Conservation (phyloP, 2,329 filamentous ascomycete species). For the Cadophora sp. region DNA sequence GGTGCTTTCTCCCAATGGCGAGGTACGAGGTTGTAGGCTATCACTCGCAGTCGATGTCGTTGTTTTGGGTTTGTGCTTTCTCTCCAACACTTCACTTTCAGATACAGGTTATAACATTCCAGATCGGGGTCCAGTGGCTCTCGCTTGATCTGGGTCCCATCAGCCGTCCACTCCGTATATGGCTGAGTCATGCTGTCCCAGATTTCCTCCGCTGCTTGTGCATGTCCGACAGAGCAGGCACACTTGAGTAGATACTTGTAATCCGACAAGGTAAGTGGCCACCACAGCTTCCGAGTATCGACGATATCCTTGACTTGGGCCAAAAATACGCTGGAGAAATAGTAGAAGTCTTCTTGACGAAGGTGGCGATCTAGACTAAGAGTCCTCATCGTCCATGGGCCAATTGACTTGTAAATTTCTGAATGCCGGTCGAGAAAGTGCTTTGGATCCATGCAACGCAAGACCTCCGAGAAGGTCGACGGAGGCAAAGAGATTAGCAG, state of each 20-base stretch:
- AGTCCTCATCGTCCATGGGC: conserved; percentile 51
- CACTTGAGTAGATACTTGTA: conserved; percentile 60
- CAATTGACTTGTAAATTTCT: conserved; percentile 54
- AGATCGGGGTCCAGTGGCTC: conserved; percentile 48
- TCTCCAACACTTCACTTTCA: conserved; percentile 57
- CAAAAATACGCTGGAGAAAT: conserved; percentile 36
- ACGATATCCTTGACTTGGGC: conserved; percentile 44
- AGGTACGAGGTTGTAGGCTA: conserved; percentile 37
- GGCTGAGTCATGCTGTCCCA: conserved; percentile 53
- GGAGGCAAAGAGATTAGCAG: conserved; percentile 52
- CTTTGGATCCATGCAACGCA: conserved; percentile 60
- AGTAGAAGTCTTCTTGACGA: conserved; percentile 27
- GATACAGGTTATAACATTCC: conserved; percentile 60
- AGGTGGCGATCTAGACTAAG: neutral
- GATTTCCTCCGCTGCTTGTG: conserved; percentile 49
- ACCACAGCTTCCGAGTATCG: conserved; percentile 40
- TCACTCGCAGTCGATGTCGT: conserved; percentile 44
- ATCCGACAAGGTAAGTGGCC: conserved; percentile 52
- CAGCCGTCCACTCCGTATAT: neutral
- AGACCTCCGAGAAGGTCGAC: conserved; percentile 57
- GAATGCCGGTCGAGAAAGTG: conserved; percentile 55
- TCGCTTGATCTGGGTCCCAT: neutral
- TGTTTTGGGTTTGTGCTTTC: conserved; percentile 47
- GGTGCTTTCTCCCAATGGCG: conserved; percentile 34
- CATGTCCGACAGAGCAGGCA: conserved; percentile 55